Conservation (phyloP, 306 rosid species). For the Myrica gale region DNA sequence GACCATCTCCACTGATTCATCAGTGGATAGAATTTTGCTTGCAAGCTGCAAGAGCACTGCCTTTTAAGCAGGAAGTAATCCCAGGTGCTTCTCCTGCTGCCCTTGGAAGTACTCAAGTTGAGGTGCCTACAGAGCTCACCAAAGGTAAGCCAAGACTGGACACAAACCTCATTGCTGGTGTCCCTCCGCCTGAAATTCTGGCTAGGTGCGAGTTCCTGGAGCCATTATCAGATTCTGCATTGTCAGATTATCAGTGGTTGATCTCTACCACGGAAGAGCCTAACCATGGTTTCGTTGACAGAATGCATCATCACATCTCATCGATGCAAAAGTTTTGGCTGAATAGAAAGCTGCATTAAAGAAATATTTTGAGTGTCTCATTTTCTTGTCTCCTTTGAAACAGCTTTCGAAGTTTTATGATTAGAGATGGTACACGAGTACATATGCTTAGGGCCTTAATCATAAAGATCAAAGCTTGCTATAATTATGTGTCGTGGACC, state of each 20-base stretch:
- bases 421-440: background rate
- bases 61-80: constrained; percentile 84
- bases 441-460: background rate
- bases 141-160: constrained; percentile 73
- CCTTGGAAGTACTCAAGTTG: constrained; percentile 43
- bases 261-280: constrained; percentile 50
- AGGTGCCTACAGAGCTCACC: constrained; percentile 43
- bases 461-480: background rate
- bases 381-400: background rate
- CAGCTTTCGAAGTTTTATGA: background rate
- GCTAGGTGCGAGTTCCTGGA: constrained; percentile 80
- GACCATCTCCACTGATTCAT: constrained; percentile 81
- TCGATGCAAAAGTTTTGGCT: constrained; percentile 34
- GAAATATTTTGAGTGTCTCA: background rate
- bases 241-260: constrained; percentile 64
- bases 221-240: constrained; percentile 55
- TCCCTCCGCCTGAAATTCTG: constrained; percentile 66
- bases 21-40: constrained; percentile 97
- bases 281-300: constrained; percentile 38
- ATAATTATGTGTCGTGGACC: background rate
- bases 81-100: constrained; percentile 77
- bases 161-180: constrained; percentile 76
- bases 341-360: constrained; percentile 31
- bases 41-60: constrained; percentile 77
- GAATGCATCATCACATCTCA: constrained; percentile 29